phyloP scores from a whole-genome alignment of 2,329 filamentous ascomycete genomes.

The Calonectria pseudoturangicola region DNA sequence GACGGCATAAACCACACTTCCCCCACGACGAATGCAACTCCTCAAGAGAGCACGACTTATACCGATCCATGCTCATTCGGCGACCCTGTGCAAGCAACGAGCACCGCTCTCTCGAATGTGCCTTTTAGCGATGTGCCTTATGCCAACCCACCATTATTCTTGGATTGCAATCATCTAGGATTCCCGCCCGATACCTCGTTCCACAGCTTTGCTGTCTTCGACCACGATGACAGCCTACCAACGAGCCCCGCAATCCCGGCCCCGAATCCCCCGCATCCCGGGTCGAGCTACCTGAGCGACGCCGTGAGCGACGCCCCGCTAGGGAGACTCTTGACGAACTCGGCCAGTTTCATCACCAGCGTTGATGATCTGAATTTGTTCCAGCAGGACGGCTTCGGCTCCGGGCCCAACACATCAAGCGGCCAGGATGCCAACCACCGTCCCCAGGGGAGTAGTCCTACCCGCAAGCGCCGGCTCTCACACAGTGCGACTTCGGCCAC shows the following conservation, averaged over 20 bases:
- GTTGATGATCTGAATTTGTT: not conserved
- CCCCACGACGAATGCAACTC: not conserved
- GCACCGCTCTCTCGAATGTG: not conserved
- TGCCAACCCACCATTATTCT: no score
- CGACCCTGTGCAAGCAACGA: not conserved
- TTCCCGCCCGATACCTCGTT: no score
- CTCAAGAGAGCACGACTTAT: not conserved
- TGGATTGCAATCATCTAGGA: no score
- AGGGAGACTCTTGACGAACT: not conserved
- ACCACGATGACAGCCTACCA: no score
- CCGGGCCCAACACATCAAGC: not conserved
- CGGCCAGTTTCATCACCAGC: not conserved
- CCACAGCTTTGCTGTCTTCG: not conserved
- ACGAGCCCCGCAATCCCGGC: not conserved
- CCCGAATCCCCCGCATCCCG: not conserved
- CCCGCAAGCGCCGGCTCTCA: not conserved
- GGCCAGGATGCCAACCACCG: not conserved
- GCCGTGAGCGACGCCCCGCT: no score
- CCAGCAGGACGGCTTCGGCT: not conserved
- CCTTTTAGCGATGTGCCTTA: no score
- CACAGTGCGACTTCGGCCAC: conserved; percentile 5
- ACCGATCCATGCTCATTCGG: not conserved
- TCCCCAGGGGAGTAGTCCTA: not conserved
- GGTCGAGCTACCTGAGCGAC: no score
- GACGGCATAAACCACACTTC: not conserved